Percentiles rank a stretch among this genome's conserved stretches.
Evolutionary conservation across 371 early-diverging fungal genomes (phyloP).

Genomic region (Mucor lusitanicus): DNA sequence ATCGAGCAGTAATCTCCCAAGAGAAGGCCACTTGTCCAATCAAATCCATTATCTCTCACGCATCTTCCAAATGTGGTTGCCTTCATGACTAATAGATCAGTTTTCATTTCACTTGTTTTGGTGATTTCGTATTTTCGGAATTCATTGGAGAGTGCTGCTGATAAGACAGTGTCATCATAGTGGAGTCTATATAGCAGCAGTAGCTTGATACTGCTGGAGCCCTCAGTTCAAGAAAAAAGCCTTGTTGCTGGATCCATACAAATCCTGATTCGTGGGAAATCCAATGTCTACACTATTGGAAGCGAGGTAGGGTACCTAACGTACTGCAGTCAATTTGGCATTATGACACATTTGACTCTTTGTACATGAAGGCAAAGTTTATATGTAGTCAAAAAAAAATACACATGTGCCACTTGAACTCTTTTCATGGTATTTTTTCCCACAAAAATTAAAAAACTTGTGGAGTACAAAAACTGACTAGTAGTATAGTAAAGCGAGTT

Average conservation of each 20-base stretch:
- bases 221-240: neutral
- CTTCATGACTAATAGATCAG: slow-evolving; percentile 3
- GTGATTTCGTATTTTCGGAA: neutral
- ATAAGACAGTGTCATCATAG: neutral
- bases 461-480: neutral
- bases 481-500: neutral
- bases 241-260: neutral
- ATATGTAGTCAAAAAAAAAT: neutral
- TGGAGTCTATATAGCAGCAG: too few relatives aligned
- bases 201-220: too few relatives aligned
- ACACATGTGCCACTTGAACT: neutral
- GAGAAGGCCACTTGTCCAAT: slow-evolving; percentile 2
- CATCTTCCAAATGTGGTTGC: slow-evolving; percentile 6
- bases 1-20: slow-evolving; percentile 1
- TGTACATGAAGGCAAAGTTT: neutral
- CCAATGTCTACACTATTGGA: neutral
- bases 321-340: neutral
- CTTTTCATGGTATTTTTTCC: neutral
- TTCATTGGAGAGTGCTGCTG: neutral
- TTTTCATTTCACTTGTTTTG: slow-evolving; percentile 7
- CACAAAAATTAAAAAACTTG: neutral
- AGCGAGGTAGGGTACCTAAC: neutral
- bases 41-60: slow-evolving; percentile 15
- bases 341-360: neutral
- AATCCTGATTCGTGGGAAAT: neutral